Base-by-base conservation (phyloP, 1,284 basidiomycete species). In the Malassezia equina region DNA sequence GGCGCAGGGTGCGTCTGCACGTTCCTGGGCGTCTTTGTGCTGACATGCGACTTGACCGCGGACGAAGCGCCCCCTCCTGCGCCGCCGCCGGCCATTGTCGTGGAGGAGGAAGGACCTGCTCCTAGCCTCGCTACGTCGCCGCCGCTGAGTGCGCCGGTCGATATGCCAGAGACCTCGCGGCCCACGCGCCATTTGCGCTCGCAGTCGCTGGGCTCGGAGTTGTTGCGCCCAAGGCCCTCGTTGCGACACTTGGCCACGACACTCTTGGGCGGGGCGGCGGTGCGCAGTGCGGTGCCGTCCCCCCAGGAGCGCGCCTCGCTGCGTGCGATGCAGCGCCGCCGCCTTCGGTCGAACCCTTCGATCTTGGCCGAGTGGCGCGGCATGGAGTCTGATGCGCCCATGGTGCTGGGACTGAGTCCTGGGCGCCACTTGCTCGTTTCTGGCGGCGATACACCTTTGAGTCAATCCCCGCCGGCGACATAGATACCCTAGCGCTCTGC, bases 1-100 rank as follows among this genome's bases (percentile, higher is more conserved):
- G 64, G 87, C 25, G 88, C 88, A 71, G 86, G 86, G 40, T 88
- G 86, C 72, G 80, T 80, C 6, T 83, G 86, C 17, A 90, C 86
- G 1, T 90, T 90, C 65, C 77, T 81, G 40, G 90, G 90, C 0
- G 90, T 94, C 2, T 90, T 90, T 44, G 55, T 71, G n/a, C 51
- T 73, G 1, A 72, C 71, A 0, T 61, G 63, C 15, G 44, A 47
- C 23, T 24, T 28, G 5, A 21, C 13, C 34, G 3, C 31, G 7
- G 21, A 1, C 36, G 47, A 23, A 1, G 33, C 33, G 19, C 4
- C 17, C 17, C 7, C 36, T n/a, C 36, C 36, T 7, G 3, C 3
- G 4, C 17, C 36, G n/a, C 17, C 36, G n/a, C 36, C 36, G 19
- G 19, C 17, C 19, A 39, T 39, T 21, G 19, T 39, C 36, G 33